Percentiles rank a stretch among this genome's conserved stretches.
Conservation (phyloP, 257 asterid species). For the Handroanthus guayacan region DNA sequence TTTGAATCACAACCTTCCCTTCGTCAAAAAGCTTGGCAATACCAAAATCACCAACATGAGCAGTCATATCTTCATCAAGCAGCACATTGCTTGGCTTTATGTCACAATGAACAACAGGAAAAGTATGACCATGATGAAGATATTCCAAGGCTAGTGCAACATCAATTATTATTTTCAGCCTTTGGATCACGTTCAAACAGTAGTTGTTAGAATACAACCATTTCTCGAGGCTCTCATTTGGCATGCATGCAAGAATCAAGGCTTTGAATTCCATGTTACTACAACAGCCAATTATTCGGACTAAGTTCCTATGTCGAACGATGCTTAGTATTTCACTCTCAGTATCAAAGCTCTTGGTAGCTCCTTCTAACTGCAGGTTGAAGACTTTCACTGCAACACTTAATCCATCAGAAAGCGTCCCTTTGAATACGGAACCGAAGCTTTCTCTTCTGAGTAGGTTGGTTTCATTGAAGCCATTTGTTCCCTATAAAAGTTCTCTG, state of each 20-base stretch:
- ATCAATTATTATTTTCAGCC: slow-evolving; percentile 28
- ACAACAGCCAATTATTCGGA: slow-evolving; percentile 32
- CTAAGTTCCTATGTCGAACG: slow-evolving; percentile 43
- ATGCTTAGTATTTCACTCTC: slow-evolving; percentile 40
- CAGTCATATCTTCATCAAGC: slow-evolving; percentile 38
- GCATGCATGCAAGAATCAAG: slow-evolving; percentile 40
- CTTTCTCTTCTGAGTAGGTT: slow-evolving; percentile 39
- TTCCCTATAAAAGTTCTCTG: slow-evolving; percentile 37
- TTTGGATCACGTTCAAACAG: no score
- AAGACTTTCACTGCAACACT: slow-evolving; percentile 47
- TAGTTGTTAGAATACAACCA: no score
- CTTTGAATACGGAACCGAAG: slow-evolving; percentile 40
- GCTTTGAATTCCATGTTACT: slow-evolving; percentile 38
- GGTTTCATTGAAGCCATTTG: slow-evolving; percentile 23
- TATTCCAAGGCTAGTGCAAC: slow-evolving; percentile 16
- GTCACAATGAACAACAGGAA: slow-evolving; percentile 37
- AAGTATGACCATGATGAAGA: slow-evolving; percentile 30
- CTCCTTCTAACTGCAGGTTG: slow-evolving; percentile 33
- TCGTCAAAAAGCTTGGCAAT: slow-evolving; percentile 40
- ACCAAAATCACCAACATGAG: slow-evolving; percentile 42
- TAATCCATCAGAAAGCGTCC: slow-evolving; percentile 38
- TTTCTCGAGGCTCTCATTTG: slow-evolving; percentile 28
- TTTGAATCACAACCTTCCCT: slow-evolving; percentile 31
- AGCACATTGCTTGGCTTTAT: slow-evolving; percentile 20
- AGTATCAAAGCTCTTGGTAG: slow-evolving; percentile 37